These are phyloP conservation scores for Crithidia fasciculata DNA, from an alignment of 208 protist genomes.

Conservation along the genomic window DNA sequence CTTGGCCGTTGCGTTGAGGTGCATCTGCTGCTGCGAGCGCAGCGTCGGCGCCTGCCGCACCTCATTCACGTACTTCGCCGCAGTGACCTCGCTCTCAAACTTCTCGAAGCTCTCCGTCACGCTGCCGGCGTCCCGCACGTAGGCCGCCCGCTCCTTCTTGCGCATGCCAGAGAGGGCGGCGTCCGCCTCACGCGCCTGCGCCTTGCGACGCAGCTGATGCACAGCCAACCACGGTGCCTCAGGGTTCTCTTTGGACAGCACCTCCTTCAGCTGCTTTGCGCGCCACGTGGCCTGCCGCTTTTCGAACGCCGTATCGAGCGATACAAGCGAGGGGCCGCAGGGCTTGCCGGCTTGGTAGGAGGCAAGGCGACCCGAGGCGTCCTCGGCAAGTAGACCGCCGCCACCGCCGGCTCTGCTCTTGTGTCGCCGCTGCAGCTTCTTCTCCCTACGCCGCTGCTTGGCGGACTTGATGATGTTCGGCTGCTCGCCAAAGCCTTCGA, in stretches of 20 bases:
- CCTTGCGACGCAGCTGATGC: constrained; percentile 38
- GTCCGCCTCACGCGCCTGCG: constrained; percentile 44
- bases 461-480: constrained; percentile 12
- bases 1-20: constrained; percentile 86
- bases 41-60: constrained; percentile 71
- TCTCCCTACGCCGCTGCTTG: constrained; percentile 33
- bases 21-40: constrained; percentile 89
- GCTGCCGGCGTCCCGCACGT: constrained; percentile 64
- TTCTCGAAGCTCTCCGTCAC: constrained; percentile 85
- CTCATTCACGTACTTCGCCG: constrained; percentile 88
- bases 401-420: constrained; percentile 1
- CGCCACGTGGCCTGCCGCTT: constrained; percentile 64
- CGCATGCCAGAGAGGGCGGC: constrained; percentile 68
- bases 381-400: constrained; percentile 61
- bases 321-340: constrained; percentile 62
- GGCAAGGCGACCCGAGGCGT: constrained; percentile 63
- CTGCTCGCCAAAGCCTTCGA: constrained; percentile 54
- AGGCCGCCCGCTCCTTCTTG: constrained; percentile 72
- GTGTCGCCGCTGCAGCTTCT: constrained; percentile 35
- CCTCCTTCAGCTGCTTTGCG: constrained; percentile 51
- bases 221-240: constrained; percentile 76
- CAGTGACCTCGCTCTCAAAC: constrained; percentile 85
- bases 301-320: constrained; percentile 26
- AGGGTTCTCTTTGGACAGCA: constrained; percentile 53
- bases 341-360: constrained; percentile 61